These are phyloP conservation scores for Podospora australis DNA, from an alignment of 495 filamentous ascomycete species.

Conservation along the genomic window DNA sequence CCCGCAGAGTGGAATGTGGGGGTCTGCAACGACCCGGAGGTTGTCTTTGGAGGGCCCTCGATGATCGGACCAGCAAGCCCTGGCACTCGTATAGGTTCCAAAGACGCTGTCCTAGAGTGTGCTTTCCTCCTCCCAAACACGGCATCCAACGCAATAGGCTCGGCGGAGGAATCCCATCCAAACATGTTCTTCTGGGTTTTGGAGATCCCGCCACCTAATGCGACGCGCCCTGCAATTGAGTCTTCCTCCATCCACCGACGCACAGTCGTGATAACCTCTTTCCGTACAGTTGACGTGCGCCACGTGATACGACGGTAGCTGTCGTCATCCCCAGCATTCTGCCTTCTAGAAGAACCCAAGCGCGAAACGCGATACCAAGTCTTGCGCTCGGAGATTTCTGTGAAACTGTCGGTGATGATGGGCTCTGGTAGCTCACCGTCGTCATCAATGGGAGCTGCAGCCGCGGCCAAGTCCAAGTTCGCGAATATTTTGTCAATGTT, in stretches of 20 bases:
- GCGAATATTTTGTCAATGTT: constrained; percentile 42
- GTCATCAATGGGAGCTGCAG: neutral
- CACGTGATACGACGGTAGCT: constrained; percentile 52
- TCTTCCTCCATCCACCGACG: constrained; percentile 56
- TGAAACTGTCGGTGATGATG: constrained; percentile 43
- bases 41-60: neutral
- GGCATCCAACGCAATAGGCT: constrained; percentile 39
- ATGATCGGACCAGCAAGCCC: neutral
- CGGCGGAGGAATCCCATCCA: constrained; percentile 46
- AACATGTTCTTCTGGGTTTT: constrained; percentile 44
- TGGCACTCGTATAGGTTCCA: constrained; percentile 7
- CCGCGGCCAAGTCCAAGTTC: neutral
- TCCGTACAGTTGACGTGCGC: constrained; percentile 44
- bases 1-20: constrained; percentile 16
- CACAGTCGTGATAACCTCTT: constrained; percentile 49
- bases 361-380: constrained; percentile 58
- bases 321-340: constrained; percentile 50
- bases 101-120: constrained; percentile 18
- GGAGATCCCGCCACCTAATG: constrained; percentile 37
- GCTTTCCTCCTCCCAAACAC: constrained; percentile 35
- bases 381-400: constrained; percentile 49
- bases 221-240: constrained; percentile 43
- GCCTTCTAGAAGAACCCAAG: constrained; percentile 48
- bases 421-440: constrained; percentile 25
- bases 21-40: constrained; percentile 8